phyloP scores from a whole-genome alignment of 495 filamentous ascomycete species.

The Penicillium silybi region DNA sequence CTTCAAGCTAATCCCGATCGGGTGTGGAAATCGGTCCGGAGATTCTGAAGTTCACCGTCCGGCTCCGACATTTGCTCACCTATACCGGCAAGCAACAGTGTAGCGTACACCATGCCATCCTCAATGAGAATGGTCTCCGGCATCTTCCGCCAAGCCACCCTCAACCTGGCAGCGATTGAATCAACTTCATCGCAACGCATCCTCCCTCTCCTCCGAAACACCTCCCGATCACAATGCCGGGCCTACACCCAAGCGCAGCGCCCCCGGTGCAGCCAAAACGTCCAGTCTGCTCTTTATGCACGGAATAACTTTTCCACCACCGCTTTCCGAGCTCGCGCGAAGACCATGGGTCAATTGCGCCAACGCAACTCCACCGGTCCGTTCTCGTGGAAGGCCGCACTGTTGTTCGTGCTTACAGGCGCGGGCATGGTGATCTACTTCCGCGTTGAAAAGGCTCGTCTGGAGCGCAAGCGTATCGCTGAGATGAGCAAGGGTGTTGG shows the following conservation, averaged over 20 bases:
- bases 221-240: constrained; percentile 20
- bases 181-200: constrained; percentile 14
- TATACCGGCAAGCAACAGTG: constrained; percentile 1
- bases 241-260: constrained; percentile 26
- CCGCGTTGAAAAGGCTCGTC: constrained; percentile 79
- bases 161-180: constrained; percentile 20
- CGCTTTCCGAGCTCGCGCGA: constrained; percentile 19
- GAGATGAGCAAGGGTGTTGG: constrained; percentile 92
- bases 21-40: constrained; percentile 24
- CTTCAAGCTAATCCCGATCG: constrained; percentile 13
- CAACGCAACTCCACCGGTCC: constrained; percentile 51
- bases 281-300: constrained; percentile 9
- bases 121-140: constrained; percentile 29
- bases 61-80: constrained; percentile 6
- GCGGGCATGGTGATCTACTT: constrained; percentile 82
- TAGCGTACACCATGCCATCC: constrained; percentile 29
- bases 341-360: constrained; percentile 43
- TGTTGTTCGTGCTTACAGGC: constrained; percentile 79
- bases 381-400: constrained; percentile 84
- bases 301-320: constrained; percentile 34
- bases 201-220: constrained; percentile 19
- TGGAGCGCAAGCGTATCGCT: constrained; percentile 80
- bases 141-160: constrained; percentile 23
- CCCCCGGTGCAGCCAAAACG: constrained; percentile 19
- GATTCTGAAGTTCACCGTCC: constrained; percentile 19